Base-by-base conservation (phyloP, 2,329 filamentous ascomycete species). In the Cercospora sojina region DNA sequence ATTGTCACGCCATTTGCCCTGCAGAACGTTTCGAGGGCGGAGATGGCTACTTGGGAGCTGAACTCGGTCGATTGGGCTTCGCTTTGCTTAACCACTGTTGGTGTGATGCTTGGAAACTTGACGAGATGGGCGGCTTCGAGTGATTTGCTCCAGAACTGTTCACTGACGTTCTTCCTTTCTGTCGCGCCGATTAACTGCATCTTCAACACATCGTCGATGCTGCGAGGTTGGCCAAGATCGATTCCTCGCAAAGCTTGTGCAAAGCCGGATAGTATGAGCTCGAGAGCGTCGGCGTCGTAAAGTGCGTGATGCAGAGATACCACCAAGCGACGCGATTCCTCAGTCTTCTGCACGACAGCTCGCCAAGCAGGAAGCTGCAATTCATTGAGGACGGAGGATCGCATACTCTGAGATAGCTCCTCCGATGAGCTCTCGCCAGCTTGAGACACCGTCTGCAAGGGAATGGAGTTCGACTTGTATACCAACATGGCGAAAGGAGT, bases 241-340 rank as follows among this genome's bases (percentile, higher is more conserved):
- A 73, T 66, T 3, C 73, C 76, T 8, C 73, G 66, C 35, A 85
- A 82, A 10, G 77, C 73, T 38, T 71, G 73, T 2, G 78, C 73
- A 12, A 96, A 80, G 70, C 90, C 86, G 0, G 81, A 74, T 1
- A 97, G 78, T 0, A 97, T 83, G 0, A 82, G 74, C 3, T 86
- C 81, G 10, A 97, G 80, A 8, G 92, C 93, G 47, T 87, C 83
- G 0, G 92, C 93, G 79, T 97, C 93, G 71, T 96, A 97, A 0
- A 97, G 81, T 0, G 91, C 91, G 79, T 97, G 93, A 69, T 96
- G 90, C 2, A 92, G 83, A 9, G 83, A 85, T 20, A 89, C 74
- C 53, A 84, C 78, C 47, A 87, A 75, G 5, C 74, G 71, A 3
- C 56, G 51, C 0, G 64, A 49, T 0, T 68, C 59, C 0, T 73